Conservation (phyloP, 306 rosid genomes). For the Geum urbanum region DNA sequence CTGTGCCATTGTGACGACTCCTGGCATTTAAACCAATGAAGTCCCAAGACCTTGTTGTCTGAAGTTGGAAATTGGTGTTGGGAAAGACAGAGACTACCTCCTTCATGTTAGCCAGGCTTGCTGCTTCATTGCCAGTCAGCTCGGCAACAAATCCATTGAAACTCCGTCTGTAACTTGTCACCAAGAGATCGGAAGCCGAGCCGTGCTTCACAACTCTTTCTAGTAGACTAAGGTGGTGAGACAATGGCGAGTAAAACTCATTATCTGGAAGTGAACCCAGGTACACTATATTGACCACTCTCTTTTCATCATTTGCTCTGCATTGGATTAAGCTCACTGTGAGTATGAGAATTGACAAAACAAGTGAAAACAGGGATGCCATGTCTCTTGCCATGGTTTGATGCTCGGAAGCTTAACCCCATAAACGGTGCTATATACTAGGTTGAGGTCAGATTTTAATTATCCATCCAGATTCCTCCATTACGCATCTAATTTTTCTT, state of each 20-base stretch:
- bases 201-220: neutral
- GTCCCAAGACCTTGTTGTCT: constrained; percentile 57
- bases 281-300: neutral
- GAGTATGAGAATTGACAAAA: no score
- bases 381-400: no score
- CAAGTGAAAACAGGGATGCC: no score
- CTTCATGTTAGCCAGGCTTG: constrained; percentile 22
- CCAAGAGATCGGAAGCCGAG: neutral
- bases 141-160: constrained; percentile 19
- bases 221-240: neutral
- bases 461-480: no score
- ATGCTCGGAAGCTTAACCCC: no score
- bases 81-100: constrained; percentile 41
- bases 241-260: neutral
- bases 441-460: no score
- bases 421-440: no score
- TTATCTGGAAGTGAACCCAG: constrained; percentile 1
- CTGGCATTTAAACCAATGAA: constrained; percentile 30
- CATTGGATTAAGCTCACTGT: no score
- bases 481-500: no score
- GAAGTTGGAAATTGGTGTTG: constrained; percentile 14
- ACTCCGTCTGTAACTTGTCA: constrained; percentile 16
- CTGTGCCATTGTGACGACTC: neutral
- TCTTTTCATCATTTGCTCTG: no score
- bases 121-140: constrained; percentile 12